Evolutionary conservation across 2,329 filamentous ascomycete species (phyloP).

Genomic region (Ophiosphaerella korrae): DNA sequence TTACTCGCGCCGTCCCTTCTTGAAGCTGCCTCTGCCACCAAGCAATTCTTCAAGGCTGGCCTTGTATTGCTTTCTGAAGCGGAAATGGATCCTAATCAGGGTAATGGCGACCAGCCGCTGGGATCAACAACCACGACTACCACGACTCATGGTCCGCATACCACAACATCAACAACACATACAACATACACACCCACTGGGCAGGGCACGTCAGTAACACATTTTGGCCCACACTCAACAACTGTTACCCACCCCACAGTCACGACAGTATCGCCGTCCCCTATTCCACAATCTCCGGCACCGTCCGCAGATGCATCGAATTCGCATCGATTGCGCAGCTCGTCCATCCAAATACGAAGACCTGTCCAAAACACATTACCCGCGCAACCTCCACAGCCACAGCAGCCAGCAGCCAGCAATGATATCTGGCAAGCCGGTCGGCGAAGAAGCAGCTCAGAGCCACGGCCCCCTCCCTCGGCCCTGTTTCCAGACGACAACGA

Average conservation of each 20-base stretch:
- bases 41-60: constrained; percentile 5
- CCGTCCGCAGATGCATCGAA: constrained; percentile 10
- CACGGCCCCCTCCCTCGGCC: constrained; percentile 32
- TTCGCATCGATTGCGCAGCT: constrained; percentile 23
- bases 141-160: constrained; percentile 33
- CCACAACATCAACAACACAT: constrained; percentile 33
- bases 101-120: constrained; percentile 18
- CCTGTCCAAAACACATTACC: constrained; percentile 12
- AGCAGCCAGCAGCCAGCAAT: constrained; percentile 10
- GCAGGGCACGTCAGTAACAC: constrained; percentile 25
- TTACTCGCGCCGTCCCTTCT: constrained; percentile 9
- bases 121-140: constrained; percentile 31
- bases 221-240: constrained; percentile 29
- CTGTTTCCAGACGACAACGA: constrained; percentile 31
- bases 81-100: constrained; percentile 18
- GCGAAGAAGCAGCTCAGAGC: constrained; percentile 41
- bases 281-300: constrained; percentile 16
- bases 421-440: constrained; percentile 26
- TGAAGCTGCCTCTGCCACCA: not conserved
- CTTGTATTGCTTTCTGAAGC: constrained; percentile 1
- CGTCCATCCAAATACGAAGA: constrained; percentile 37
- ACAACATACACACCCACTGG: constrained; percentile 14
- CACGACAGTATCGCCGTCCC: constrained; percentile 31
- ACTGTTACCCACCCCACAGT: constrained; percentile 36
- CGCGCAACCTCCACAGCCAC: constrained; percentile 3